Evolutionary conservation across 2,329 filamentous ascomycete species (phyloP), one percentile per base, ranked within the genome.

Genomic region (Calcarisporium arbuscula): DNA sequence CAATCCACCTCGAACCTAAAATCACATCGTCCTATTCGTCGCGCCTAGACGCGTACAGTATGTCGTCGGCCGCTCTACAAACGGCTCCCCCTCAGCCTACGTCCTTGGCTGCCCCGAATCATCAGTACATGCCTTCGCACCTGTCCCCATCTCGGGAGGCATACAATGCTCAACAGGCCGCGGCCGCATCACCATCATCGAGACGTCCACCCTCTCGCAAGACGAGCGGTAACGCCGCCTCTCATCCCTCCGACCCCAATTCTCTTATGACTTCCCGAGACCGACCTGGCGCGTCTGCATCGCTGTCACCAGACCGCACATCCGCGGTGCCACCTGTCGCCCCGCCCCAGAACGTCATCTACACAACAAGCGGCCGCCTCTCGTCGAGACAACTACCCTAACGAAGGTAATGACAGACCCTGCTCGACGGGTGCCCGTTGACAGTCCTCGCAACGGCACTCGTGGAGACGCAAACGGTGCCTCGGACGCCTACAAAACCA

Each of bases 341-440:
- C 36, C 88, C 85, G 30, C 85, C 85, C 22, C 77, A n/a, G 88
- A 52, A 89, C 85, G 7, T 94, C 88, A 11, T 92, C 86, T 28
- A 82, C 78, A 44, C 59, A 63, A 42, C 60, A 64, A 42, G 47
- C 53, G 43, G 46, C 52, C 46, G 54, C 64, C 45, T 62, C 70
- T 19, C 61, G 70, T 35, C 64, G 68, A 47, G 54, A 58, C 23
- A 54, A 64, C 12, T 62, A 69, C 34, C 48, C 63, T n/a, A 61
- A 56, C 48, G 69, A 73, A 30, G 65, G 63, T n/a, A 40, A 50
- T 58, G 25, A 52, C 60, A 23, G 58, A 60, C 40, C 65, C 69
- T 5, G 60, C 68, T 3, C 60, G 62, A 35, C 61, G 63, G 37
- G 54, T 49, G 6, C 55, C 56, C 32, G 52, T 46, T 17, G 65